These are phyloP conservation scores for Cyberlindnera euphorbiae DNA, from an alignment of 805 yeast species.

Conservation along the genomic window DNA sequence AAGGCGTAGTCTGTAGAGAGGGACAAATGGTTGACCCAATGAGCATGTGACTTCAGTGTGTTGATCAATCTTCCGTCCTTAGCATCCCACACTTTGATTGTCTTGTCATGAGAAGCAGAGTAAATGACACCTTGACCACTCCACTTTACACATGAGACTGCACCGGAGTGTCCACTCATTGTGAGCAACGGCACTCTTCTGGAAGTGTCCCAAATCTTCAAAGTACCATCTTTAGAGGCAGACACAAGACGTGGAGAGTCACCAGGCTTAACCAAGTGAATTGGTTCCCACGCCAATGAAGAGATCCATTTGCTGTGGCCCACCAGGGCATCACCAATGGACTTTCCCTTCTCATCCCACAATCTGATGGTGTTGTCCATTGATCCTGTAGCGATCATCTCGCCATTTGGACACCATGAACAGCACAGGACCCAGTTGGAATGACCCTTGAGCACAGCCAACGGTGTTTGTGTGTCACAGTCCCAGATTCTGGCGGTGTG, in stretches of 20 bases:
- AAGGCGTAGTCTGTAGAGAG: conserved; percentile 86
- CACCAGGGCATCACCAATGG: conserved; percentile 63
- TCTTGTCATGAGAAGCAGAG: conserved; percentile 91
- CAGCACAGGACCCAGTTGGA: conserved; percentile 92
- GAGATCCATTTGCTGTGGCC: conserved; percentile 93
- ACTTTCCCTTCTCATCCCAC: conserved; percentile 79
- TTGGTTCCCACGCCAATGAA: conserved; percentile 89
- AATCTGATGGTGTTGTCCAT: conserved; percentile 87
- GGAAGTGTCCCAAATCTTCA: conserved; percentile 84
- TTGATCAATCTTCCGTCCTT: conserved; percentile 71
- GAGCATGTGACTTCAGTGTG: conserved; percentile 85
- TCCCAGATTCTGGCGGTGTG: conserved; percentile 96
- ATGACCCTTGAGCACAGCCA: conserved; percentile 77
- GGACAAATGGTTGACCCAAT: conserved; percentile 95
- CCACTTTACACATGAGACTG: conserved; percentile 97
- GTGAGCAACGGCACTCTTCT: conserved; percentile 62
- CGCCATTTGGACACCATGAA: conserved; percentile 89
- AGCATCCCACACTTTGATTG: conserved; percentile 89
- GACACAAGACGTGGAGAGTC: conserved; percentile 69
- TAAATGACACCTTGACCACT: conserved; percentile 83
- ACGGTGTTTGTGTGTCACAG: conserved; percentile 89
- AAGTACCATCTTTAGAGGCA: conserved; percentile 87
- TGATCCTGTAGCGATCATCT: conserved; percentile 88
- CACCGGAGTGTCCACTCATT: conserved; percentile 80
- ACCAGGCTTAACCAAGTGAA: conserved; percentile 70